Conservation (phyloP, 441 rosid genomes). For the Adansonia rubrostipa region DNA sequence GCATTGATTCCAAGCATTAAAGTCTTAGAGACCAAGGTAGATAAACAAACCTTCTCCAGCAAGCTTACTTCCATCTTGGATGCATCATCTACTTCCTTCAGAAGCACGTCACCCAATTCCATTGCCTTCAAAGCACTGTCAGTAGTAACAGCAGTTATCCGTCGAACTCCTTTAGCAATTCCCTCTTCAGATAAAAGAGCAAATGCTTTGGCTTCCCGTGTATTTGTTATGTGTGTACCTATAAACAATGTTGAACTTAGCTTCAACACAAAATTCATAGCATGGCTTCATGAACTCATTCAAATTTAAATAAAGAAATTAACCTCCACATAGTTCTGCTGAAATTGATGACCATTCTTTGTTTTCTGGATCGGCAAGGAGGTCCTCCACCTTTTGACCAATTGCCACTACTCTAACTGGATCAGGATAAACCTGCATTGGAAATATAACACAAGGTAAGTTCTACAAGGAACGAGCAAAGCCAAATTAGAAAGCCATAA, state of each 20-base stretch:
- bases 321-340: constrained; percentile 96
- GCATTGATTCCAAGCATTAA: background rate
- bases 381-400: constrained; percentile 80
- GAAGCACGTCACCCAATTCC: constrained; percentile 61
- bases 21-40: constrained; percentile 19
- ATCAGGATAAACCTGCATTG: constrained; percentile 85
- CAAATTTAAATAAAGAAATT: constrained; percentile 21
- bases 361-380: constrained; percentile 83
- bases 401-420: constrained; percentile 97
- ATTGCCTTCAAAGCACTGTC: constrained; percentile 77
- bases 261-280: constrained; percentile 30
- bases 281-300: constrained; percentile 6
- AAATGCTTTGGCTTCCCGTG: constrained; percentile 90
- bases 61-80: constrained; percentile 62
- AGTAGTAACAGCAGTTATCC: constrained; percentile 91
- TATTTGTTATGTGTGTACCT: constrained; percentile 88
- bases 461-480: constrained; percentile 18
- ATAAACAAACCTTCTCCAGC: constrained; percentile 76
- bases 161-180: constrained; percentile 87
- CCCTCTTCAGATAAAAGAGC: constrained; percentile 97
- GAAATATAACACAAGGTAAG: constrained; percentile 21
- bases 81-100: constrained; percentile 71
- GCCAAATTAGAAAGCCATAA: constrained; percentile 14
- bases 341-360: constrained; percentile 75
- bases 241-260: constrained; percentile 37